Percentiles rank a stretch among this genome's conserved stretches.
These are phyloP conservation scores for Fusarium dlaminii DNA, from an alignment of 2,329 filamentous ascomycete species.

Conservation along the genomic window DNA sequence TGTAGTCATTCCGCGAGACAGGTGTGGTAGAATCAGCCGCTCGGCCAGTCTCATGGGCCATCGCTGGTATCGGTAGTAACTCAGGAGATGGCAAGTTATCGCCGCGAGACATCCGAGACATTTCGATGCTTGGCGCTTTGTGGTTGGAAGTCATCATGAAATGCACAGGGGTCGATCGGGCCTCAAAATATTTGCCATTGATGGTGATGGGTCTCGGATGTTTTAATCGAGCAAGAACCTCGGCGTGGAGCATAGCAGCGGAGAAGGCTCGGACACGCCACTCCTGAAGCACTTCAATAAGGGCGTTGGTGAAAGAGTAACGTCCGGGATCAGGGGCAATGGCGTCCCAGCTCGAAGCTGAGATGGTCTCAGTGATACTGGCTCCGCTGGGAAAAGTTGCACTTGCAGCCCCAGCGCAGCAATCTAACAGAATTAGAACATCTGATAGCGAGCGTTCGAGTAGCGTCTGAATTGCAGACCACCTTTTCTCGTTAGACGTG, in stretches of 20 bases:
- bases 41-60: conserved; percentile 38
- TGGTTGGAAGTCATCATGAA: conserved; percentile 72
- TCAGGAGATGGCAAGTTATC: conserved; percentile 41
- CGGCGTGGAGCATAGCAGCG: conserved; percentile 69
- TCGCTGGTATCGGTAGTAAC: conserved; percentile 27
- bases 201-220: conserved; percentile 66
- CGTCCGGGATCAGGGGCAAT: conserved; percentile 68
- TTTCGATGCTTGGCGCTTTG: conserved; percentile 66
- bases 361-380: conserved; percentile 70
- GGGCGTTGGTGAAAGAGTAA: conserved; percentile 67
- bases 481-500: conserved; percentile 47
- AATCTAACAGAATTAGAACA: conserved; percentile 67
- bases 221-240: conserved; percentile 67
- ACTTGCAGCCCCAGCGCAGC: conserved; percentile 68
- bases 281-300: conserved; percentile 68
- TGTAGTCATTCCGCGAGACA: conserved; percentile 38
- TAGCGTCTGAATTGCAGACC: conserved; percentile 69
- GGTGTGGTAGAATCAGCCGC: conserved; percentile 36
- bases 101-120: conserved; percentile 51
- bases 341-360: conserved; percentile 69
- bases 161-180: conserved; percentile 67
- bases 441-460: conserved; percentile 67
- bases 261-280: conserved; percentile 66
- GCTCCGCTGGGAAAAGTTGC: conserved; percentile 67
- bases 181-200: conserved; percentile 67